These are phyloP conservation scores for Eucalyptus curtisii DNA, from an alignment of 345 rosid genomes.

Conservation along the genomic window DNA sequence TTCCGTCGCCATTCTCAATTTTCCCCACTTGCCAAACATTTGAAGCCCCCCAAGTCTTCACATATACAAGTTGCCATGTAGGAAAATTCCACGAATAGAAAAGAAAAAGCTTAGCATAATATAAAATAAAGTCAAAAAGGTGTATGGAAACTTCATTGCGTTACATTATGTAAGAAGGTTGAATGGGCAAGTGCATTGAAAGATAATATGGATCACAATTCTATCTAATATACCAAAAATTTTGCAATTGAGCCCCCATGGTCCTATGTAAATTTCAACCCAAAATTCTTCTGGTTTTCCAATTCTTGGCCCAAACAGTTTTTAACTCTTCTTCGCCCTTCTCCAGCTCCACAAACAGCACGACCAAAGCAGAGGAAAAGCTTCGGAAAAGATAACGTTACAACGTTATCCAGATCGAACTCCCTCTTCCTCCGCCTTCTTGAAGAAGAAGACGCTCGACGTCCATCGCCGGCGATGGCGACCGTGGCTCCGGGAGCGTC, in stretches of 20 bases:
- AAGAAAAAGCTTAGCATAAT: neutral
- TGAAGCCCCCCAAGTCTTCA: neutral
- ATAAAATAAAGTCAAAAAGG: fast-evolving
- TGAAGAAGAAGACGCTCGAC: neutral
- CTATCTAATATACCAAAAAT: fast-evolving
- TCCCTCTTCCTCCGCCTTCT: neutral
- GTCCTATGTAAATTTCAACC: neutral
- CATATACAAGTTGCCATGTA: no score
- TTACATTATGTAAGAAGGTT: neutral
- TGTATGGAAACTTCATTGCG: neutral
- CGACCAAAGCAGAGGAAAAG: neutral
- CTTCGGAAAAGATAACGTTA: neutral
- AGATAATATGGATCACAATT: neutral
- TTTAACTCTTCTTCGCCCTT: neutral
- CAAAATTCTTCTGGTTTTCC: neutral
- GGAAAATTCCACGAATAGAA: neutral
- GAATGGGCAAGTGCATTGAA: neutral
- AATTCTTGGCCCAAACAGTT: neutral
- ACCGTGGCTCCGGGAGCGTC: constrained; percentile 18
- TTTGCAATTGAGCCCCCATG: neutral
- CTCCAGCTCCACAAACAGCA: neutral
- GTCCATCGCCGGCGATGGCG: neutral
- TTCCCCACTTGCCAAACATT: neutral
- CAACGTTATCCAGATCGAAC: neutral
- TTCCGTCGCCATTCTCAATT: fast-evolving